Conservation (phyloP, 73 alveolate genomes). For the Blepharisma stoltei region DNA sequence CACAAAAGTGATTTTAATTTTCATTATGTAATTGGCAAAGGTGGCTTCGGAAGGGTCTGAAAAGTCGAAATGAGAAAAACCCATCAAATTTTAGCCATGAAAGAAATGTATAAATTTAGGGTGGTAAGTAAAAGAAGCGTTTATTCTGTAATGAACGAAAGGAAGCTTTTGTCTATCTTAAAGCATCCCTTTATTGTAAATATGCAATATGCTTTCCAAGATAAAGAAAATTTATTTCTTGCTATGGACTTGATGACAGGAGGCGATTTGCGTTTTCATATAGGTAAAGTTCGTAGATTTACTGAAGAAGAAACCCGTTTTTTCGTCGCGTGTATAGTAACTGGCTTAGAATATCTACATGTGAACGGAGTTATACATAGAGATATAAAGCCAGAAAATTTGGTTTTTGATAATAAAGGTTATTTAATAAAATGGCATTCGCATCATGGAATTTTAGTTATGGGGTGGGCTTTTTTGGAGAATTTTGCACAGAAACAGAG, state of each 20-base stretch:
- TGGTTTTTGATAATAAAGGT: constrained; percentile 39
- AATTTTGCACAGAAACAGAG: no score
- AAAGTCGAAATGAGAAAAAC: constrained; percentile 75
- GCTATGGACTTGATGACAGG: constrained; percentile 68
- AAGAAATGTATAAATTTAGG: constrained; percentile 57
- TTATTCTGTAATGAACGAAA: constrained; percentile 36
- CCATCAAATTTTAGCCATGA: constrained; percentile 51
- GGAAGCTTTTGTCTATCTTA: constrained; percentile 27
- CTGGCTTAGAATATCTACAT: constrained; percentile 33
- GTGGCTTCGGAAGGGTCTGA: constrained; percentile 83
- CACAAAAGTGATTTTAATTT: constrained; percentile 27
- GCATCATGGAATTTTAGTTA: no score
- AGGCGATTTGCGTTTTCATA: constrained; percentile 66
- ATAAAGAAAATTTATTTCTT: constrained; percentile 56
- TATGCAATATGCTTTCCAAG: constrained; percentile 64
- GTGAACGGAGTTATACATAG: constrained; percentile 32
- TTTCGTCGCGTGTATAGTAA: constrained; percentile 28
- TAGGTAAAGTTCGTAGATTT: constrained; percentile 49
- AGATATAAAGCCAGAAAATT: constrained; percentile 39
- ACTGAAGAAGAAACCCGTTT: constrained; percentile 44
- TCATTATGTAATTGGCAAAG: constrained; percentile 44
- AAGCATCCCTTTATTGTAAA: constrained; percentile 54
- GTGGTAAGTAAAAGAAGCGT: constrained; percentile 33
- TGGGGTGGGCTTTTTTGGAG: no score
- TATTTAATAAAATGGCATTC: constrained; percentile 35